Conservation (phyloP, 305 asterid species). For the Nicotiana rustica region DNA sequence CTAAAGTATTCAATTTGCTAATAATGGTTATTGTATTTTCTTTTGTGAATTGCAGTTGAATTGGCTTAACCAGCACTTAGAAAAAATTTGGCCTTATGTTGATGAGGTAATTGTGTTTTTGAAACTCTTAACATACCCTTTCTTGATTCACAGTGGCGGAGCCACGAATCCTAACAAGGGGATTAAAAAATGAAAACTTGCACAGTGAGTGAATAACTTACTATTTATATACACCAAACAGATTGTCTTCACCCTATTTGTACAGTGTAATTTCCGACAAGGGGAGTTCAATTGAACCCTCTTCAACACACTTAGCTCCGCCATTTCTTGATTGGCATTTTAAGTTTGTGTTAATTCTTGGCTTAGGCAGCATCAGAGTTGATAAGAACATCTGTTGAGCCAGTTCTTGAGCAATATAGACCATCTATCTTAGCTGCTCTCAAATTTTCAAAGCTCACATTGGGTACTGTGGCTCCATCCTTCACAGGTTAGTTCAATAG, state of each 20-base stretch:
- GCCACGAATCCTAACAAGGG: too few relatives aligned
- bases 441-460: conserved; percentile 85
- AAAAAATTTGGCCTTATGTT: conserved; percentile 88
- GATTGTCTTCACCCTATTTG: too few relatives aligned
- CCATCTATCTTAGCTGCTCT: conserved; percentile 81
- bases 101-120: conserved; percentile 62
- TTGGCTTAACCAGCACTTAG: conserved; percentile 82
- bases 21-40: conserved; percentile 1
- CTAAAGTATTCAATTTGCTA: neutral
- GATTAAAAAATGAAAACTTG: too few relatives aligned
- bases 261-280: too few relatives aligned
- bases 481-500: conserved; percentile 66
- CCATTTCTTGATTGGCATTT: neutral
- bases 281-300: too few relatives aligned
- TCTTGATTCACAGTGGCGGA: too few relatives aligned
- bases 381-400: conserved; percentile 83
- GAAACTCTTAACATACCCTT: neutral
- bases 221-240: too few relatives aligned
- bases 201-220: too few relatives aligned
- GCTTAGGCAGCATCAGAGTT: conserved; percentile 87
- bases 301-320: too few relatives aligned
- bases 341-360: neutral
- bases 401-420: conserved; percentile 82
- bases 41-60: conserved; percentile 61
- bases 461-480: conserved; percentile 91